Evolutionary conservation across 305 asterid species (phyloP), one percentile per base, ranked within the genome.

Genomic region (Fraxinus sp.): DNA sequence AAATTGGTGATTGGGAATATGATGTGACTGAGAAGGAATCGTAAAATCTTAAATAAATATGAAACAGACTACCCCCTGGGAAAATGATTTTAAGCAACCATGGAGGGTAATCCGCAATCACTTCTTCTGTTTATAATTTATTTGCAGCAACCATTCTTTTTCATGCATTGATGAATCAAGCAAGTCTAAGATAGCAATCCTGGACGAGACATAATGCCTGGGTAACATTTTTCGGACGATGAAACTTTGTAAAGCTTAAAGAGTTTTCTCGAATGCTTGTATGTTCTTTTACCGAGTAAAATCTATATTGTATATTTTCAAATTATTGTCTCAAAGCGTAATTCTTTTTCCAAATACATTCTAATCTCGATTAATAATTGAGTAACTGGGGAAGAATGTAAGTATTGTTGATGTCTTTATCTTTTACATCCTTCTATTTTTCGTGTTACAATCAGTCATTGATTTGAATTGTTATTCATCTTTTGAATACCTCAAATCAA

Each of bases 1-100:
- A 95, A 2, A 83, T 79, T 79, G 80, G 85, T 33, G 98, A 92
- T 30, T 94, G 99, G 99, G 97, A 94, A 80, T 95, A 89, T 43
- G 97, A 95, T 68, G 92, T 87, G 36, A 24, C 86, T 78, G 92
- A 89, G 35, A 85, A 90, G 83, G 90, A 84, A 77, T 79, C 79
- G 32, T 32, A 52, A 62, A 36, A 72, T 57, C 66, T 73, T 76
- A 46, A 77, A 76, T 83, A 57, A 84, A 62, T 24, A 68, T 80
- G 84, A 79, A 57, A 13, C 55, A 39, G 32, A 37, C 59, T 49
- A 75, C 46, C 77, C 13, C 62, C 66, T 57, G 26, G 64, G 78
- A 55, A 49, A 14, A 78, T 32, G 70, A 79, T 30, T 28, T 52
- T 26, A 7, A 57, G 52, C 81, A 52, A 76, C 28, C 79, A 36